Conservation (phyloP, 768 basidiomycete genomes). For the Boletus fagicola region DNA sequence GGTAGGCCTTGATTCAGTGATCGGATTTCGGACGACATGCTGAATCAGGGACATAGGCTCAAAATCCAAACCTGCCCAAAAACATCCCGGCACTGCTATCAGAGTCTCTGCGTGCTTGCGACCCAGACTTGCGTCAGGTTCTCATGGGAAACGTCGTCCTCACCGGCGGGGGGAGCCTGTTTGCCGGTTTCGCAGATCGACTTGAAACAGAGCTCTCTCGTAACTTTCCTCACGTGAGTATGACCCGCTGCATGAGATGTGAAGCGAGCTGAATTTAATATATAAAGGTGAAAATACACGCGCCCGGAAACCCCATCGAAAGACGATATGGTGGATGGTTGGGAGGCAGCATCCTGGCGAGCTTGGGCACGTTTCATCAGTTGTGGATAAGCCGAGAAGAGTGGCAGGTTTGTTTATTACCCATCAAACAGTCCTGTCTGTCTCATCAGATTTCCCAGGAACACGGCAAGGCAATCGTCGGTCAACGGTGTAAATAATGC, state of each 20-base stretch:
- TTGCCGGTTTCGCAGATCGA: slow-evolving; percentile 83
- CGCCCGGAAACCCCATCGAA: slow-evolving; percentile 88
- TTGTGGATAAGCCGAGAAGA: slow-evolving; percentile 94
- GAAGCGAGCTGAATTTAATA: slow-evolving; percentile 10
- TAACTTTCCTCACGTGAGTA: slow-evolving; percentile 75
- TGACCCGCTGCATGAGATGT: neutral
- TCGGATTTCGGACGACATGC: neutral
- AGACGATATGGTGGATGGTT: slow-evolving; percentile 93
- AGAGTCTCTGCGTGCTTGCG: slow-evolving; percentile 78
- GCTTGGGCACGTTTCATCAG: slow-evolving; percentile 96
- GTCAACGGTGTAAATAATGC: slow-evolving; percentile 77
- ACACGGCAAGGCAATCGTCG: slow-evolving; percentile 79
- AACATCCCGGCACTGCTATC: slow-evolving; percentile 73
- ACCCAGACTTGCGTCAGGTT: slow-evolving; percentile 87
- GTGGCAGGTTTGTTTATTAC: slow-evolving; percentile 65
- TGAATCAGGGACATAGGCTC: slow-evolving; percentile 33
- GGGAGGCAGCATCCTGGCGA: slow-evolving; percentile 92
- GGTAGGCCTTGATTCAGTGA: slow-evolving; percentile 34
- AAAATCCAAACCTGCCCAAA: slow-evolving; percentile 70
- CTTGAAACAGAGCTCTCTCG: slow-evolving; percentile 72
- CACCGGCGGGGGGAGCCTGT: slow-evolving; percentile 89
- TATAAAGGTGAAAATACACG: slow-evolving; percentile 82
- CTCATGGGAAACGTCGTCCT: slow-evolving; percentile 93
- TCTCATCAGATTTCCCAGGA: slow-evolving; percentile 45
- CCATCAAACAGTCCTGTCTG: neutral